Base-by-base conservation (phyloP, 306 rosid species). In the Fragaria nilgerrensis region DNA sequence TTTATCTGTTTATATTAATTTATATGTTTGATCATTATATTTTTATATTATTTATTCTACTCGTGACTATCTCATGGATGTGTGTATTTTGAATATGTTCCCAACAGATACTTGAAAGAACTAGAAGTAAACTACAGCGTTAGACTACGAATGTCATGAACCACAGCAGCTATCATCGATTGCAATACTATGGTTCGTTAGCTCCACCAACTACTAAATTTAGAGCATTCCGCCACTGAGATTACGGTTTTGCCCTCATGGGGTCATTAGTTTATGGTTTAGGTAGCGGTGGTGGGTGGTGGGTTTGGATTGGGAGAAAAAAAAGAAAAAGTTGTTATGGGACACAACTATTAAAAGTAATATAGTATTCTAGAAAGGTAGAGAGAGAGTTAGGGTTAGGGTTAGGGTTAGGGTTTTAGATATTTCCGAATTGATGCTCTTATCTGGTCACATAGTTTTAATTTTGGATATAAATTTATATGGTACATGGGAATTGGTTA, bases 401-500 rank as follows among this genome's bases (percentile, higher is more conserved):
- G 32, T 66, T 75, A 45, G 79, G 90, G 68, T 16, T 75, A 72
- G 80, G 75, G 47, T 39, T 70, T 62, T 61, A 81, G 77, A 74
- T n/a, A 74, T 66, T 44, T 73, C 69, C 64, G 48, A 9, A 9
- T 43, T 9, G 11, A 43, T 9, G 43, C 36, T 32, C 36, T 3
- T 29, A 2, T 29, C 0, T 49, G 80, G 83, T 74, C 50, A 52
- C 34, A 9, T 9, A 49, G 17, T 19, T 43, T 5, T 39, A 20
- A 50, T 49, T 66, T 8, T 3, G 22, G 9, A 59, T 32, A 34
- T 64, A 64, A 6, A 66, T 29, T 13, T 70, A 59, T 23, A 53
- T 23, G 85, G 72, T 77, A 80, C 27, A 25, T 75, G 77, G 79
- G 69, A 32, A 74, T 75, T 37, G 78, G 86, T 84, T 86, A 79